Percentiles rank a stretch among this genome's conserved stretches.
Evolutionary conservation across 116 monocot genomes (phyloP).

Genomic region (Thalassia testudinum): DNA sequence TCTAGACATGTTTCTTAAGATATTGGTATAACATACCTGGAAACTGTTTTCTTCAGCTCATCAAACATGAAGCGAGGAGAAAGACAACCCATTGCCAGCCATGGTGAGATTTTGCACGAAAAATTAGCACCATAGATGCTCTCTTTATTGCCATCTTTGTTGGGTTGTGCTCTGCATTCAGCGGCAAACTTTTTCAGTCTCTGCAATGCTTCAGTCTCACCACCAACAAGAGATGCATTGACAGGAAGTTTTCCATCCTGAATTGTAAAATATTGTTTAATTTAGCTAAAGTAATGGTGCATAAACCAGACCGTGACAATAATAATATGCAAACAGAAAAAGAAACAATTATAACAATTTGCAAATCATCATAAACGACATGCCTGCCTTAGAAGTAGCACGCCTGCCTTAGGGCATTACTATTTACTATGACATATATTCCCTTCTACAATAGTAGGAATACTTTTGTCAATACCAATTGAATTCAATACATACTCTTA

Average conservation of each 20-base stretch:
- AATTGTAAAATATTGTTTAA: too few species aligned
- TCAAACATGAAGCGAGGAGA: constrained; percentile 96
- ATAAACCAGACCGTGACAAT: background rate
- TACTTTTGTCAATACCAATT: too few species aligned
- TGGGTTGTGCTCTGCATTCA: constrained; percentile 58
- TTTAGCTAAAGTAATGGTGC: too few species aligned
- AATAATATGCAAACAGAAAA: background rate
- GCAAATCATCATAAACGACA: background rate
- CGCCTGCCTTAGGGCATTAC: too few species aligned
- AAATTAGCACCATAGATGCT: constrained; percentile 97
- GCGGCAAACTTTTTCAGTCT: constrained; percentile 71
- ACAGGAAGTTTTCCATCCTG: constrained; percentile 59
- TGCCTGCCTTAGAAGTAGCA: too few species aligned
- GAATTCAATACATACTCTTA: too few species aligned
- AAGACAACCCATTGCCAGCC: constrained; percentile 90
- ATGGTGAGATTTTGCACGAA: constrained; percentile 98
- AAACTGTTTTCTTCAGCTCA: constrained; percentile 66
- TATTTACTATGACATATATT: too few species aligned
- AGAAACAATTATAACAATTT: background rate
- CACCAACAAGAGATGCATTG: constrained; percentile 61
- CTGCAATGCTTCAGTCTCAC: constrained; percentile 81
- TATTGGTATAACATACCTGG: constrained; percentile 33
- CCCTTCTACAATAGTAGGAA: too few species aligned
- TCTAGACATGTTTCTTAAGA: too few species aligned
- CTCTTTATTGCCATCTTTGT: constrained; percentile 29